Evolutionary conservation across 192 early-diverging fungal species (phyloP).

Genomic region (Podila clonocystis): DNA sequence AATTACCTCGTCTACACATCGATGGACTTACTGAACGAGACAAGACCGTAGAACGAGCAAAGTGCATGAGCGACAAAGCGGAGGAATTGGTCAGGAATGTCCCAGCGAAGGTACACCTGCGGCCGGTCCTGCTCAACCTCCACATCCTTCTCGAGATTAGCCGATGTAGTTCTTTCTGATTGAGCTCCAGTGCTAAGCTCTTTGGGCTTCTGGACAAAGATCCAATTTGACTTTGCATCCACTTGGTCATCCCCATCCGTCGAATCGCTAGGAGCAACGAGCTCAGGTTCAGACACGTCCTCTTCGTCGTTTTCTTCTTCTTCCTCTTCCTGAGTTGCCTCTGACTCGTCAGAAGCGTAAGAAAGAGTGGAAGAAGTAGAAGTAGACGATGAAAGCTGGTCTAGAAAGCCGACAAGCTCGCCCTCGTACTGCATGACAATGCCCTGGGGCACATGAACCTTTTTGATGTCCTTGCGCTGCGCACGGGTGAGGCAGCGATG

Average conservation of each 20-base stretch:
- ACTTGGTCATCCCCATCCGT: constrained; percentile 1
- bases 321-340: constrained; percentile 9
- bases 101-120: constrained; percentile 53
- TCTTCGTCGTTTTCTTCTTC: background rate
- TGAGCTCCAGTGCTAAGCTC: background rate
- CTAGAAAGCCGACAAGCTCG: constrained; percentile 55
- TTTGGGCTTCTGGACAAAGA: constrained; percentile 17
- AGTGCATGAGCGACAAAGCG: constrained; percentile 61
- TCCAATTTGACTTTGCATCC: constrained; percentile 12
- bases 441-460: constrained; percentile 59
- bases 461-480: constrained; percentile 57
- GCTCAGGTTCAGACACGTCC: background rate
- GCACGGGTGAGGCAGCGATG: constrained; percentile 42
- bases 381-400: constrained; percentile 32
- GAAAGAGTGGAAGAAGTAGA: constrained; percentile 19
- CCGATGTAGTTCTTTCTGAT: background rate
- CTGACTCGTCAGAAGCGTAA: background rate
- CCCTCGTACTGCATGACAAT: constrained; percentile 59
- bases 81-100: constrained; percentile 59
- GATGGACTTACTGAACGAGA: constrained; percentile 61
- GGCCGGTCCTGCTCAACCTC: constrained; percentile 8
- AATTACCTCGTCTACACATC: background rate
- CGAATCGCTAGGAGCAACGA: background rate
- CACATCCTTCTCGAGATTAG: background rate
- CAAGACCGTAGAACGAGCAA: constrained; percentile 54